Conservation (phyloP, 371 early-diverging fungal species). For the Furculomyces boomerangus region DNA sequence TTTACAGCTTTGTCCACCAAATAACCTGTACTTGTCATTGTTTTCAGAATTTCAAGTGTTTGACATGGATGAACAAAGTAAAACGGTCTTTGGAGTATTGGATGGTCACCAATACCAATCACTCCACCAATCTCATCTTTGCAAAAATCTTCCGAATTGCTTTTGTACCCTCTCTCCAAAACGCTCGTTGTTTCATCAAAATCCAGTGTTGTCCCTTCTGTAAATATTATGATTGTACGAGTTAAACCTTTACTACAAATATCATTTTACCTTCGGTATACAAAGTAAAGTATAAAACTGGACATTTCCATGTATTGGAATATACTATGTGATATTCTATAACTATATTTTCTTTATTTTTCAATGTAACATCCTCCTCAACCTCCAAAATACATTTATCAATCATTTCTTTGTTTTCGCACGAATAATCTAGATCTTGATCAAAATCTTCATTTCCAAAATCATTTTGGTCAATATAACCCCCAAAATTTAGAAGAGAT, state of each 20-base stretch:
- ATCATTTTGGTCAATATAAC: too few relatives aligned
- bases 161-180: not conserved
- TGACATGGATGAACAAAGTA: slow-evolving; percentile 5
- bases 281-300: slow-evolving; percentile 45
- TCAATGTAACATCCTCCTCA: too few relatives aligned
- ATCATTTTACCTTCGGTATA: slow-evolving; percentile 22
- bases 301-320: slow-evolving; percentile 45
- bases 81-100: slow-evolving; percentile 12
- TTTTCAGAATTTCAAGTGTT: not conserved
- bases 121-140: not conserved
- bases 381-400: too few relatives aligned
- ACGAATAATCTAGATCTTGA: too few relatives aligned
- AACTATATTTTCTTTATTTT: too few relatives aligned
- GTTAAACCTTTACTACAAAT: not conserved
- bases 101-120: slow-evolving; percentile 34
- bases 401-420: too few relatives aligned
- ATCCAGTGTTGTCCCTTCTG: not conserved
- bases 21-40: not conserved
- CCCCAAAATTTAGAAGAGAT: too few relatives aligned
- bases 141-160: not conserved
- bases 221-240: not conserved
- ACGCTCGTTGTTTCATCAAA: not conserved
- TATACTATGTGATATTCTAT: slow-evolving; percentile 52
- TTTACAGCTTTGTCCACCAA: not conserved
- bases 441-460: too few relatives aligned